Base-by-base conservation (phyloP, 306 rosid genomes). In the Trichosanthes truncata region DNA sequence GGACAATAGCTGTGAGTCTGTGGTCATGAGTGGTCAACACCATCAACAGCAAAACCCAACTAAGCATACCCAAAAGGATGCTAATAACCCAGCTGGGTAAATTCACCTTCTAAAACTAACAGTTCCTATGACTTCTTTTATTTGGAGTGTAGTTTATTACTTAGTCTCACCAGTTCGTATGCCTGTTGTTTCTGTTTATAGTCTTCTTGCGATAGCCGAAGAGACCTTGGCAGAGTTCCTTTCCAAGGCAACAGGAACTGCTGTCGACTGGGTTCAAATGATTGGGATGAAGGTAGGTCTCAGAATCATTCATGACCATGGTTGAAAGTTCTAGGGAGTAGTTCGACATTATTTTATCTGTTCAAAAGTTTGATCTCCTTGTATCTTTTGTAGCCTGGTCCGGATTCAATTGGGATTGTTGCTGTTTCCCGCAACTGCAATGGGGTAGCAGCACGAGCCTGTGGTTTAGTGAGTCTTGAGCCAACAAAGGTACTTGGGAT, bases 191-290 rank as follows among this genome's bases (percentile, higher is more conserved):
- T 43, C 59, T 13, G 59, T 7, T n/a, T 23, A 15, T 74, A 92
- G 98, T 86, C 98, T 94, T 83, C 92, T 94, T 60, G 93, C 97
- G 8, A 90, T 94, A 36, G 98, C 98, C 1, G 97, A 94, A 93
- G 98, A 91, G 95, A 92, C 98, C 96, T 89, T 94, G 92, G 97
- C 98, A 90, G 98, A 94, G 98, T 94, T 94, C 96, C 93, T 94
- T 78, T 91, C 98, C 62, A 94, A 94, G 95, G 98, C 98, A 84
- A 94, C 98, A n/a, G 97, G 98, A 89, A 94, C 98, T 86, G 98
- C 98, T 92, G 97, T 94, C 88, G 92, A 94, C 96, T 94, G 98
- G 98, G 98, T 94, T 82, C 98, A 94, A 93, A 89, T 92, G 97
- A 92, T 92, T 94, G 98, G 98, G 97, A 94, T 94, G 97, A 94